Conservation (phyloP, 352 stramenopile genomes). For the Phytophthora capsici region DNA sequence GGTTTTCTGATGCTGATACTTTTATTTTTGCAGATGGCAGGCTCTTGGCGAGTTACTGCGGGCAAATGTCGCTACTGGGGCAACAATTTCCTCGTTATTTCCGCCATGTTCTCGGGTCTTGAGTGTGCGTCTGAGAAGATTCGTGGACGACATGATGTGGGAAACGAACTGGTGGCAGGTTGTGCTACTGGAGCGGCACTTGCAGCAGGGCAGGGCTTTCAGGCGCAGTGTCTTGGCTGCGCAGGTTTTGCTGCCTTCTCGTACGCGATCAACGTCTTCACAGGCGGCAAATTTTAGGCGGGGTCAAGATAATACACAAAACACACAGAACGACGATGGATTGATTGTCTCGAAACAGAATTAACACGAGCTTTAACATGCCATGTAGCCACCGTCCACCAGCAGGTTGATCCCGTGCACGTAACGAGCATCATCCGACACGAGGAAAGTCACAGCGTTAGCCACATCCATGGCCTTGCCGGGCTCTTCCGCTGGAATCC, state of each 20-base stretch:
- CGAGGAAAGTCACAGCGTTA: constrained; percentile 73
- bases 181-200: constrained; percentile 96
- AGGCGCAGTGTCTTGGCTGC: constrained; percentile 94
- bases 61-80: constrained; percentile 87
- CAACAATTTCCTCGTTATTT: constrained; percentile 90
- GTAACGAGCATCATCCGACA: constrained; percentile 69
- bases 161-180: constrained; percentile 93
- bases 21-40: constrained; percentile 51
- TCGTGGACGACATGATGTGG: constrained; percentile 94
- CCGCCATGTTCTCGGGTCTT: constrained; percentile 93
- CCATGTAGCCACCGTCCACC: constrained; percentile 65
- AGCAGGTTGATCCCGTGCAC: constrained; percentile 70
- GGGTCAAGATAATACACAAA: constrained; percentile 22
- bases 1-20: neutral
- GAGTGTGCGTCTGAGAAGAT: constrained; percentile 96
- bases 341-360: neutral
- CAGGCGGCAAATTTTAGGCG: constrained; percentile 73
- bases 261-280: constrained; percentile 91
- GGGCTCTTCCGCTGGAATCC: constrained; percentile 58
- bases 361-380: constrained; percentile 38
- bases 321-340: constrained; percentile 1
- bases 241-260: constrained; percentile 93
- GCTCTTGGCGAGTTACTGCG: constrained; percentile 68
- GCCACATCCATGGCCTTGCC: constrained; percentile 71
- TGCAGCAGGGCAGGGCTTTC: constrained; percentile 92